These are phyloP conservation scores for Cymodocea nodosa DNA, from an alignment of 116 monocot species.

Conservation along the genomic window DNA sequence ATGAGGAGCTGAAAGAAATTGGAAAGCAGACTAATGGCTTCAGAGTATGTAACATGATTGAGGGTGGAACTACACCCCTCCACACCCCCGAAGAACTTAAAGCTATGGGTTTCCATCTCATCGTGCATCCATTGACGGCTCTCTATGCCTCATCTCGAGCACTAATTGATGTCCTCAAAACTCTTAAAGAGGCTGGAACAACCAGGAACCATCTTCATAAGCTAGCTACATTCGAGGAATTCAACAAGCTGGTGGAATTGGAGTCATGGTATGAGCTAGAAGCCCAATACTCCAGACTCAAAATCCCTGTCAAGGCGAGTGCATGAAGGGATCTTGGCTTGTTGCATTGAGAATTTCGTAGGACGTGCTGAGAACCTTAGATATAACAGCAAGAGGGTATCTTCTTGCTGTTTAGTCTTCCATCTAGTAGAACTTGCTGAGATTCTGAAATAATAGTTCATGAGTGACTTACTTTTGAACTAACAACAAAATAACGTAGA, in stretches of 20 bases:
- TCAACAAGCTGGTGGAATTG: conserved; percentile 42
- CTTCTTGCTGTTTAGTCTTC: too few relatives aligned
- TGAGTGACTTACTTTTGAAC: too few relatives aligned
- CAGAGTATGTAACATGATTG: conserved; percentile 61
- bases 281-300: conserved; percentile 17
- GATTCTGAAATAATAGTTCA: too few relatives aligned
- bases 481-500: too few relatives aligned
- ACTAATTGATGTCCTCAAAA: conserved; percentile 25
- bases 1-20: conserved; percentile 41
- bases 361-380: neutral
- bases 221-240: conserved; percentile 31
- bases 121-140: conserved; percentile 33
- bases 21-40: conserved; percentile 30
- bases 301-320: neutral
- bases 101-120: conserved; percentile 51
- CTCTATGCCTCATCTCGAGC: conserved; percentile 45
- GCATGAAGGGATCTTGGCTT: neutral
- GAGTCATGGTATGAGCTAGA: conserved; percentile 37
- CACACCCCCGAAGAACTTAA: conserved; percentile 51
- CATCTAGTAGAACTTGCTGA: too few relatives aligned
- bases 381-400: too few relatives aligned
- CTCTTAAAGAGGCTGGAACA: conserved; percentile 36
- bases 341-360: neutral
- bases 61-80: conserved; percentile 53
- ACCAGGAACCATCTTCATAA: conserved; percentile 28